These are phyloP conservation scores for Saturnispora silvae DNA, from an alignment of 805 yeast genomes.

Conservation along the genomic window DNA sequence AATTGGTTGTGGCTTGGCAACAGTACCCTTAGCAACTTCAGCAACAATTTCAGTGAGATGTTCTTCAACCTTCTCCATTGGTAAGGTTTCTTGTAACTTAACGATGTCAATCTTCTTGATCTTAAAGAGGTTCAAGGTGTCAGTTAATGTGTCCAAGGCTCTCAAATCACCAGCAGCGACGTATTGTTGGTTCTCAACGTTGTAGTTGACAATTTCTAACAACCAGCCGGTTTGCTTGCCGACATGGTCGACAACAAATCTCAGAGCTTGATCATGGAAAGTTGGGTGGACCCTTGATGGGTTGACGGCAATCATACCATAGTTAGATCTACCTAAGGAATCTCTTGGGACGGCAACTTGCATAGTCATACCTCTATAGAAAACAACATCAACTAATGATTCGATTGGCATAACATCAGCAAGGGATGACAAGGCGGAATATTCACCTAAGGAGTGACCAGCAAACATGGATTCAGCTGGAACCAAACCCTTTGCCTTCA, in stretches of 20 bases:
- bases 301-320: conserved; percentile 98
- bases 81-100: conserved; percentile 70
- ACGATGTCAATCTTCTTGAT: conserved; percentile 89
- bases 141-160: conserved; percentile 85
- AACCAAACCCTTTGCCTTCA: conserved; percentile 90
- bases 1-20: conserved; percentile 91
- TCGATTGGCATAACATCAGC: conserved; percentile 99
- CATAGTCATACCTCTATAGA: conserved; percentile 99
- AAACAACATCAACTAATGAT: conserved; percentile 91
- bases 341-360: conserved; percentile 99
- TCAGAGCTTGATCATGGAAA: conserved; percentile 85
- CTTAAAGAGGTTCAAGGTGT: conserved; percentile 88
- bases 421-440: conserved; percentile 91
- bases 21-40: conserved; percentile 73
- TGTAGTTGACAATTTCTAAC: conserved; percentile 94
- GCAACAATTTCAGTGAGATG: conserved; percentile 81
- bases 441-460: conserved; percentile 99
- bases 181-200: conserved; percentile 96
- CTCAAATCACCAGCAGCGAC: conserved; percentile 98
- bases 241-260: conserved; percentile 88
- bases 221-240: conserved; percentile 81
- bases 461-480: conserved; percentile 93
- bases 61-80: conserved; percentile 79
- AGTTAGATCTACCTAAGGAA: conserved; percentile 87
- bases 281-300: conserved; percentile 87